These are phyloP conservation scores for Iris macrosiphon DNA, from an alignment of 106 monocot species.

Conservation along the genomic window DNA sequence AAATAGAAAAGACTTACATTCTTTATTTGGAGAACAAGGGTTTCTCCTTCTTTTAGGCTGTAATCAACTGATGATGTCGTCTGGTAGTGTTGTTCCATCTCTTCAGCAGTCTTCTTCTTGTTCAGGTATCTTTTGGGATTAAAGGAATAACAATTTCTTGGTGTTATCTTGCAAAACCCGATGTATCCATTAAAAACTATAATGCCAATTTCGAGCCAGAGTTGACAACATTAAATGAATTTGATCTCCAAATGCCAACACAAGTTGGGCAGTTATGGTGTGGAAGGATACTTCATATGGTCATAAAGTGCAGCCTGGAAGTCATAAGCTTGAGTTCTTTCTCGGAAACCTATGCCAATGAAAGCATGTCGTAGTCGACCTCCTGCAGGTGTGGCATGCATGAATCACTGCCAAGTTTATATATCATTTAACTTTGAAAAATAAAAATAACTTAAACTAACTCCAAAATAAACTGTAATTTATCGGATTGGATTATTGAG, in stretches of 20 bases:
- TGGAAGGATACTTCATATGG: conserved; percentile 93
- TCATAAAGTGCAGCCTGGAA: conserved; percentile 98
- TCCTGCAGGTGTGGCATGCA: conserved; percentile 25
- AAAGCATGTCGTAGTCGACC: conserved; percentile 96
- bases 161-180: neutral
- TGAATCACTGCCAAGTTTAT: neutral
- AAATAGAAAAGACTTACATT: conserved; percentile 34
- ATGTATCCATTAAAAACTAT: neutral
- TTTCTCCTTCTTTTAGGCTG: conserved; percentile 97
- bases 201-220: neutral
- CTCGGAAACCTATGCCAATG: conserved; percentile 96
- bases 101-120: conserved; percentile 95
- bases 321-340: conserved; percentile 92
- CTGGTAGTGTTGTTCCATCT: conserved; percentile 91
- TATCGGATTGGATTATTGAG: neutral
- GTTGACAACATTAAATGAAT: neutral
- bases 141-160: conserved; percentile 23
- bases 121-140: conserved; percentile 78
- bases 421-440: neutral
- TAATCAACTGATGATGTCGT: conserved; percentile 84
- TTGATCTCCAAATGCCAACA: neutral
- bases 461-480: neutral
- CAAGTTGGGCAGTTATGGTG: neutral
- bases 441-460: neutral
- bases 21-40: conserved; percentile 81